Evolutionary conservation across 306 rosid species (phyloP).

Genomic region (Acacia melanoxylon): DNA sequence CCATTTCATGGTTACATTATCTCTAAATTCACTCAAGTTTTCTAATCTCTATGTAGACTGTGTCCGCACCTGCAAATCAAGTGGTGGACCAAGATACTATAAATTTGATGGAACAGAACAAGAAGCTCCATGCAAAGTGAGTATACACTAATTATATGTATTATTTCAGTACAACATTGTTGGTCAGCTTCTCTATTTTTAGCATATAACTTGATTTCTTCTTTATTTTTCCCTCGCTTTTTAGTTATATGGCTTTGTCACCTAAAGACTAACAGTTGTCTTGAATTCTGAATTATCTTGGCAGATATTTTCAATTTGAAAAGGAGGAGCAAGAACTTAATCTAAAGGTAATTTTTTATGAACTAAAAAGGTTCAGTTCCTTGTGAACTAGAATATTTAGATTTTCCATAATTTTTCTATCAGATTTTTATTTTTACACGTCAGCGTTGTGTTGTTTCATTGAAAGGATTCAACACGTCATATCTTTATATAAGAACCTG

Average conservation of each 20-base stretch:
- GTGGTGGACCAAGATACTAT: conserved; percentile 46
- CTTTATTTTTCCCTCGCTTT: neutral
- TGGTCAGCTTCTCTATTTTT: conserved; percentile 5
- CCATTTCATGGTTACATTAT: conserved; percentile 16
- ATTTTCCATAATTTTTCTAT: neutral
- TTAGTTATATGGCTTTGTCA: neutral
- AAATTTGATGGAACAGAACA: conserved; percentile 57
- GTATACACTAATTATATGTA: conserved; percentile 28
- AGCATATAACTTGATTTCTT: neutral
- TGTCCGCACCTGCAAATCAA: conserved; percentile 28
- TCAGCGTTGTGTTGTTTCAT: neutral
- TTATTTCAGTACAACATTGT: neutral
- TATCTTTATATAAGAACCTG: neutral
- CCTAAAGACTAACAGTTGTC: conserved; percentile 1
- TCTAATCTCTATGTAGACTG: conserved; percentile 43
- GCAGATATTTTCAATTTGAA: conserved; percentile 63
- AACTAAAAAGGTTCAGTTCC: conserved; percentile 18
- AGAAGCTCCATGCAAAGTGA: conserved; percentile 66
- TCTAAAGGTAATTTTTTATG: conserved; percentile 55
- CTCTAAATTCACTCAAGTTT: conserved; percentile 14
- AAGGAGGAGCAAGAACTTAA: conserved; percentile 54
- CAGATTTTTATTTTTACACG: neutral
- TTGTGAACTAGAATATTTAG: neutral
- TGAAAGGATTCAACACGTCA: neutral
- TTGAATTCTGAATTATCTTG: conserved; percentile 20